Base-by-base conservation (phyloP, 2,329 filamentous ascomycete genomes). In the Exophiala viscosa region DNA sequence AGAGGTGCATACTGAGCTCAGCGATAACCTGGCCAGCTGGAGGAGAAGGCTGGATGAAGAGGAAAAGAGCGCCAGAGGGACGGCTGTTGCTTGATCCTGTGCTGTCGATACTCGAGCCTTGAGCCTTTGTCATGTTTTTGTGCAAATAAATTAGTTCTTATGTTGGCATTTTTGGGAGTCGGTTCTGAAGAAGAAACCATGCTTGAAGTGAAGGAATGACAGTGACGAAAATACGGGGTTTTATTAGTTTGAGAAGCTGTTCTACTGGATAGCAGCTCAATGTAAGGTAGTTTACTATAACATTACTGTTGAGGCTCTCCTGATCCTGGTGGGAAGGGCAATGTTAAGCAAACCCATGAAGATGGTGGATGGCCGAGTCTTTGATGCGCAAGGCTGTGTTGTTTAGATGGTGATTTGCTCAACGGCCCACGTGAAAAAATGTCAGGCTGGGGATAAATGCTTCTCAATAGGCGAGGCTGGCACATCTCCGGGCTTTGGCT, bases 1-100 rank as follows among this genome's bases (percentile, higher is more conserved):
- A 61, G 73, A 75, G 34, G 69, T 64, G 17, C 65, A 70, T 11
- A 44, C 52, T 8, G 66, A 69, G 18, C 73, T 90, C 61, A 89
- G 82, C 64, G 85, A 86, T 66, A 89, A 83, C 62, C 71, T 93
- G 39, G 84, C 86, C 9, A 87, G 88, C 66, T 95, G 89, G 89
- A 79, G 88, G 62, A 87, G 88, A 69, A 79, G 86, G 64, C 76
- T 93, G 50, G 87, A 92, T 68, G 74, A 76, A 48, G 78, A 81
- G 57, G 77, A 79, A 55, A 57, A 58, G 36, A 52, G 44, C 6
- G 31, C 45, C 8, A 49, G 46, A 39, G 45, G 53, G 34, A 45
- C 47, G 17, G 33, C 45, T 3, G 56, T 56, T 15, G 50, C 46
- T 23, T 57, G 54, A 42, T 11, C 10, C 13, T n/a, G 17, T 28